A percentile compares a stretch with the other conserved stretches of the same genome.
Conservation (phyloP, 352 stramenopile genomes). For the Phytophthora hybrid region DNA sequence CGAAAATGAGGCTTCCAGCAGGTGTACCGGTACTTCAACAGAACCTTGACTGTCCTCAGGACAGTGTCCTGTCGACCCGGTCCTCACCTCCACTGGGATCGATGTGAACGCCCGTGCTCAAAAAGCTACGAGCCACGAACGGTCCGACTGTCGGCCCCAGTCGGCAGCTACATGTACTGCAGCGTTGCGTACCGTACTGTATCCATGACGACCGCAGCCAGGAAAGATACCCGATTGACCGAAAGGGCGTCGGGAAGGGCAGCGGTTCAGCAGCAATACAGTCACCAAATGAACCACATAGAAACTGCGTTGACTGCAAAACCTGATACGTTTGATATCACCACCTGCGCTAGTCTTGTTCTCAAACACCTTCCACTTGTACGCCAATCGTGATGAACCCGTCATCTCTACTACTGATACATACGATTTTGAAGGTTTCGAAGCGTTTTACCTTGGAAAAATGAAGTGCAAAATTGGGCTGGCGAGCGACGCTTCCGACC, state of each 20-base stretch:
- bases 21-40: no score
- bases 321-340: not conserved
- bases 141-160: no score
- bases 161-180: no score
- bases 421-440: not conserved
- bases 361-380: not conserved
- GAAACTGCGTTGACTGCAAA: not conserved
- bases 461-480: conserved; percentile 5
- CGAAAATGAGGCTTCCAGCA: no score
- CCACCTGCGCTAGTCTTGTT: not conserved
- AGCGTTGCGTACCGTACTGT: no score
- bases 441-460: not conserved
- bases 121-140: no score
- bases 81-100: no score
- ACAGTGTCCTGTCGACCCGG: no score
- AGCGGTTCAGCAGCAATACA: not conserved
- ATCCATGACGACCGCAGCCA: no score
- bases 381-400: not conserved
- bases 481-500: not conserved
- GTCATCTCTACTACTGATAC: not conserved
- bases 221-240: no score
- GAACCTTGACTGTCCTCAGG: no score
- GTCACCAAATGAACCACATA: conserved; percentile 7
- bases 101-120: no score
- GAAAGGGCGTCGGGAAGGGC: conserved; percentile 1